These are phyloP conservation scores for Cytidiella melzeri DNA, from an alignment of 768 basidiomycete species.

Conservation along the genomic window DNA sequence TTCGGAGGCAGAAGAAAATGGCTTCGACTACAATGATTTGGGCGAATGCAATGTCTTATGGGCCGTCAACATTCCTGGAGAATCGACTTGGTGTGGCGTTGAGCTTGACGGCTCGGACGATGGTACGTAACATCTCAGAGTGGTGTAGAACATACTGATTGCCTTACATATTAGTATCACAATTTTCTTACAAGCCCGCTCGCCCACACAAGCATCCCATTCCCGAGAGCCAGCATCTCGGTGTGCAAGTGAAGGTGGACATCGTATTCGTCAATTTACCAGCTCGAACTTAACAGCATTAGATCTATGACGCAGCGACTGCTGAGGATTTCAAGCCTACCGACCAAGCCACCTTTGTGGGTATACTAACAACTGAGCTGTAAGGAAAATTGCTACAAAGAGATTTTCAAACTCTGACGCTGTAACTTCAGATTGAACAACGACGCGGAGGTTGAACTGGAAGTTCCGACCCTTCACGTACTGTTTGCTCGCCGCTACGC, in stretches of 20 bases:
- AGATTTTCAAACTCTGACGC: background rate
- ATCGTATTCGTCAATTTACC: background rate
- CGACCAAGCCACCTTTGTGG: conserved; percentile 63
- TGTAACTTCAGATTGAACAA: conserved; percentile 26
- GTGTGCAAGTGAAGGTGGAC: conserved; percentile 64
- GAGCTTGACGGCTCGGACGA: conserved; percentile 24
- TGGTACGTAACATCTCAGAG: conserved; percentile 6
- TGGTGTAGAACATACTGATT: too few relatives aligned
- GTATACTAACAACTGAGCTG: conserved; percentile 64
- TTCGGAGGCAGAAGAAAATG: conserved; percentile 20
- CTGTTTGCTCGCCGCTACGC: conserved; percentile 45
- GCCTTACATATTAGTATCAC: too few relatives aligned
- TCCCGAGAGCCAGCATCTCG: conserved; percentile 49
- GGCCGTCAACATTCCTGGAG: conserved; percentile 70
- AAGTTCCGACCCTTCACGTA: conserved; percentile 66
- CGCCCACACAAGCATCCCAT: conserved; percentile 63
- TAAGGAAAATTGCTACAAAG: too few relatives aligned
- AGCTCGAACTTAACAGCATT: conserved; percentile 5
- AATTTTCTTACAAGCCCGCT: conserved; percentile 15
- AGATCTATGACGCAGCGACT: conserved; percentile 55
- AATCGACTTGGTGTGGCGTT: conserved; percentile 49
- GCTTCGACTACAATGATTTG: conserved; percentile 46
- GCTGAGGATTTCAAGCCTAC: conserved; percentile 49
- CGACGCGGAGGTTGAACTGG: conserved; percentile 26
- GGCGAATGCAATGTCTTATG: conserved; percentile 60